A percentile compares a stretch with the other conserved stretches of the same genome.
Conservation (phyloP, 768 basidiomycete genomes). For the Amanita rimosa region DNA sequence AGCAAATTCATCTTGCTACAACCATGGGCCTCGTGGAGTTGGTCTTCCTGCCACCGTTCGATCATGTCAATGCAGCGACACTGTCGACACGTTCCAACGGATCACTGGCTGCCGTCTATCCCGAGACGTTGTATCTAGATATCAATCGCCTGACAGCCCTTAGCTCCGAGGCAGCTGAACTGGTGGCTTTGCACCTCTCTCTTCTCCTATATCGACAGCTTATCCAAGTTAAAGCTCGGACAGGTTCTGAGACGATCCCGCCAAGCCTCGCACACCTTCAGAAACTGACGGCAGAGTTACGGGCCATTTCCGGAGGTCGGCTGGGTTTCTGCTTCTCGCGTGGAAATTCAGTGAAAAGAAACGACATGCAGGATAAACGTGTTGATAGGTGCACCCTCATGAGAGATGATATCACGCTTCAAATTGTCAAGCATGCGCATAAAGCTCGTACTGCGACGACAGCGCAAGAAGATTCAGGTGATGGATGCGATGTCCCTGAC, state of each 20-base stretch:
- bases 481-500: conserved; percentile 27
- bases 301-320: conserved; percentile 53
- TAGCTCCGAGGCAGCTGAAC: conserved; percentile 63
- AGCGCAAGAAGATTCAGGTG: background rate
- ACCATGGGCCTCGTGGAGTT: conserved; percentile 55
- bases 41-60: conserved; percentile 42
- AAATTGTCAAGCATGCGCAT: conserved; percentile 61
- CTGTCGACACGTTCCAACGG: conserved; percentile 21
- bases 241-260: conserved; percentile 14
- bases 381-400: conserved; percentile 40
- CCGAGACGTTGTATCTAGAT: conserved; percentile 79
- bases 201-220: conserved; percentile 74
- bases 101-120: conserved; percentile 25
- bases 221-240: conserved; percentile 27
- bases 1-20: conserved; percentile 42
- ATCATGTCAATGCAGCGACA: conserved; percentile 15
- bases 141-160: conserved; percentile 54
- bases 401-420: conserved; percentile 61
- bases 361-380: conserved; percentile 21
- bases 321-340: conserved; percentile 49
- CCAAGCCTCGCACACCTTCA: conserved; percentile 27
- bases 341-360: conserved; percentile 14
- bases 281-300: conserved; percentile 63
- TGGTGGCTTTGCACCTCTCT: conserved; percentile 69
- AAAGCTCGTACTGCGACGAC: conserved; percentile 22